Evolutionary conservation across 441 rosid species (phyloP).

Genomic region (Eutrema salsugineum): DNA sequence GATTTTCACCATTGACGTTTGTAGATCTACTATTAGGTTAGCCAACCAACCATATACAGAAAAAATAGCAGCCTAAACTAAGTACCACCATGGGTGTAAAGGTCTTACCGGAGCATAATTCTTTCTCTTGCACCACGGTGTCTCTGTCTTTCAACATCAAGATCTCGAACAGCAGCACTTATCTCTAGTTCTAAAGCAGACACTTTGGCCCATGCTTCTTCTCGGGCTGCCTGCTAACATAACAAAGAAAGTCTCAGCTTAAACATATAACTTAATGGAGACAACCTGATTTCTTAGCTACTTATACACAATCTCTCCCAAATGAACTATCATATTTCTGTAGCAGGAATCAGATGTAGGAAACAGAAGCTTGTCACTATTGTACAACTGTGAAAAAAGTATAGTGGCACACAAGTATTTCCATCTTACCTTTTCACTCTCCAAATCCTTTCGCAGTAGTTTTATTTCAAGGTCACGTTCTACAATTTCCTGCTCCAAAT

Average conservation of each 20-base stretch:
- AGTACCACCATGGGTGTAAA: neutral
- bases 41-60: conserved; percentile 5
- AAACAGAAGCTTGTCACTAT: neutral
- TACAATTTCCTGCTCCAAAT: conserved; percentile 64
- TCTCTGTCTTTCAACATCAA: conserved; percentile 88
- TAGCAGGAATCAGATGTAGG: neutral
- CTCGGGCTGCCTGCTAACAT: conserved; percentile 98
- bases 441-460: conserved; percentile 64
- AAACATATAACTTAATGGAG: conserved; percentile 21
- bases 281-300: neutral
- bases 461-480: conserved; percentile 71
- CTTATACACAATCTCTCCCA: neutral
- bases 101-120: conserved; percentile 90
- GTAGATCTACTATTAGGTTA: neutral
- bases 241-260: conserved; percentile 62
- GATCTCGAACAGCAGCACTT: conserved; percentile 75
- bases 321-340: neutral
- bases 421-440: conserved; percentile 78
- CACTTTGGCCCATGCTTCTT: conserved; percentile 96
- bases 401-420: conserved; percentile 9
- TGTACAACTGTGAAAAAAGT: neutral
- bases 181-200: conserved; percentile 89
- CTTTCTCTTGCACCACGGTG: conserved; percentile 96
- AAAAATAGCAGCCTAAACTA: neutral
- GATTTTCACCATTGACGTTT: neutral